Base-by-base conservation (phyloP, 2,329 filamentous ascomycete species). In the Fusarium sororula region DNA sequence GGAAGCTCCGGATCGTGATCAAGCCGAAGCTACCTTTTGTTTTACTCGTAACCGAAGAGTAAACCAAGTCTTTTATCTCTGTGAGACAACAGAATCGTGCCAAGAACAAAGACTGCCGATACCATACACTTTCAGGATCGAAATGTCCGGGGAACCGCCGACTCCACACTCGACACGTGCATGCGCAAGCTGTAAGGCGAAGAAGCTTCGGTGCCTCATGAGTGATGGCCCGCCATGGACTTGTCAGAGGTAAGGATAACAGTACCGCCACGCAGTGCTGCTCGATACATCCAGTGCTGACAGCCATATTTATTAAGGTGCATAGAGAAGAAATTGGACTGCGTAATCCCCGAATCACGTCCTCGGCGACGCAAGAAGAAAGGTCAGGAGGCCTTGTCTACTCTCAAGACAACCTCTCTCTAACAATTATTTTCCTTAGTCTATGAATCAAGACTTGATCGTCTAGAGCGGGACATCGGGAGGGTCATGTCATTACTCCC, bases 361-460 rank as follows among this genome's bases (percentile, higher is more conserved):
- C 42, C 42, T 18, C 42, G 42, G 42, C 15, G n/a, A 17, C 42
- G n/a, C 5, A 44, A 8, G n/a, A 44, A 44, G n/a, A 44, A 24
- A 44, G 42, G 42, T 44, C 5, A 44, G n/a, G 1, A 18, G 5
- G 7, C 15, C 11, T 44, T 17, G 42, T 18, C 5, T 5, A 24
- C 15, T 24, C n/a, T 24, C 6, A 24, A 24, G 3, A 5, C n/a
- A 1, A 5, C 10, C 0, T 24, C 18, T 44, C 6, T 6, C n/a
- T 44, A 17, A 44, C 17, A 12, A 12, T 24, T 12, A 10, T 24
- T 3, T 11, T 8, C 11, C 11, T 18, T 8, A 44, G 42, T 44
- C 15, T 24, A 44, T 18, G 42, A 44, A 11, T 44, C 42, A 13
- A 44, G n/a, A 44, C 42, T 44, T 44, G 42, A 44, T 6, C 42